Base-by-base conservation (phyloP, 441 rosid genomes). In the Gossypium trilobum region DNA sequence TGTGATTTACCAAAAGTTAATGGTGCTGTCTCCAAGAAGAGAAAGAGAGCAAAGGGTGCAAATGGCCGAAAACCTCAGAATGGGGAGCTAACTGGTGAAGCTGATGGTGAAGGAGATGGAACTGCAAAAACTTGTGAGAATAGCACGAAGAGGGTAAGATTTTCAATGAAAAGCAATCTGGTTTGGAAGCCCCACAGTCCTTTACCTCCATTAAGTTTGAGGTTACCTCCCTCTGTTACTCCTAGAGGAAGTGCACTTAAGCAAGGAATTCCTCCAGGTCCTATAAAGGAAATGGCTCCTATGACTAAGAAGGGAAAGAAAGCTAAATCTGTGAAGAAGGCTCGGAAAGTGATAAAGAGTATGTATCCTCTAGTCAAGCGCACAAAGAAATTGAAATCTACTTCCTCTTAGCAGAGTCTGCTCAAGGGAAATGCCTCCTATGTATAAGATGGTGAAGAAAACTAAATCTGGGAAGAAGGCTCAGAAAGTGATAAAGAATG, bases 191-290 rank as follows among this genome's bases (percentile, higher is more conserved):
- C 98, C 39, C 64, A 59, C 64, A 27, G 64, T 74, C 99, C 99
- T 52, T 74, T 94, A 54, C 99, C 99, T 69, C 99, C 97, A 10
- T 87, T 92, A 63, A 86, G 85, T 73, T 72, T 92, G 85, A 89
- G 99, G 82, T 75, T 92, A 77, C 99, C 99, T 0, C 97, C 99
- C 1, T 89, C 99, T 72, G 91, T 85, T 73, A 91, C 95, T 14
- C 98, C 98, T 11, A 83, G 98, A 79, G 98, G 98, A 78, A 94
- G 98, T 85, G 98, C 98, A 31, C 91, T 94, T 20, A 94, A 94
- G 88, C 76, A 89, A 81, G 98, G 98, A 17, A 54, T 94, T 54
- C 86, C 91, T 23, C 88, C 99, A 2, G 99, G 99, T 76, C 99
- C 99, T 42, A 71, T 92, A 54, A 84, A 81, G 77, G 97, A 88